Base-by-base conservation (phyloP, 139 green algal genomes). In the Chlamydomonas asymmetrica region DNA sequence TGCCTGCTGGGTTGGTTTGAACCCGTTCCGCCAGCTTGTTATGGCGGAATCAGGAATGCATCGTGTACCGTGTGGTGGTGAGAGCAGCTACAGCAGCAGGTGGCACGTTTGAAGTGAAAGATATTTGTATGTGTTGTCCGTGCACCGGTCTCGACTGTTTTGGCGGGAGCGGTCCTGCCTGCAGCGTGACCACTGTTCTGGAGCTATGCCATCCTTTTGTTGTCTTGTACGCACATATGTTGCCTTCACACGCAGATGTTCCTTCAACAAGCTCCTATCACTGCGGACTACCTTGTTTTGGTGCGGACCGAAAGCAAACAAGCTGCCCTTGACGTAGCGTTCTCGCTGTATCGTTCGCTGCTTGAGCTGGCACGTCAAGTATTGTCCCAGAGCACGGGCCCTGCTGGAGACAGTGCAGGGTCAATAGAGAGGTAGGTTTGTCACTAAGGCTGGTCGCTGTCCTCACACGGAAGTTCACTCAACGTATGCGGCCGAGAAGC, bases 201-300 rank as follows among this genome's bases (percentile, higher is more conserved):
- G 5, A 34, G 35, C 31, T 49, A 38, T 68, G 32, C 39, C 40
- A 31, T n/a, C 27, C 63, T n/a, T 16, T 64, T 10, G 31, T n/a
- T 37, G 7, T 5, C 54, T 29, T 62, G 8, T n/a, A 27, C 9
- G 5, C 31, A n/a, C 57, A 3, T 20, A 6, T 18, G 31, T 6
- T 3, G 4, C 3, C 35, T 1, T 27, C 0, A 9, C 7, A 4
- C 6, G 0, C 70, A 76, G 70, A 61, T 61, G 40, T 76, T 76
- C 32, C 70, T 76, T 2, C 57, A 40, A 18, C 40, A 68, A 0
- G 70, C 70, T 3, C 70, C 70, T 2, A 56, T 76, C 10, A n/a
- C 18, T 41, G 57, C 40, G 1, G 70, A 20, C n/a, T 56, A 76
- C 40, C 67, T 68, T 57, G 25, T 76, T 6, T 67, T 76, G 40